Evolutionary conservation across 73 alveolate genomes (phyloP), one percentile per base, ranked within the genome.

Genomic region (Tetrahymena malaccensis): DNA sequence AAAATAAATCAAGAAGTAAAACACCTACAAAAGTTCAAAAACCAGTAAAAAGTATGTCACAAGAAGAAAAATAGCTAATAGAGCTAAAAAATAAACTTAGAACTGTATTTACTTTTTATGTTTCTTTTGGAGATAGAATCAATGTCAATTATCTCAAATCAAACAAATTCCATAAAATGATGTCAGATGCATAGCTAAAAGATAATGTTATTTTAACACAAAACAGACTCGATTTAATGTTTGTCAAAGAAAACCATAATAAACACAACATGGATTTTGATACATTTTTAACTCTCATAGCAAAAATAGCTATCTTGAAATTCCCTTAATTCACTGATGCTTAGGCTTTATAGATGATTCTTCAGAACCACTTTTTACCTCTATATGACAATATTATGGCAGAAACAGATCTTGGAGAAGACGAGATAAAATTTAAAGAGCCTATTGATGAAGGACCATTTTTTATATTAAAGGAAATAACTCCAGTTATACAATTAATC

Each of bases 181-280:
- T 94, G 93, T 43, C 96, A 33, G 96, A 94, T 85, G 94, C 96
- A 4, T 15, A 85, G 43, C 40, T 94, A 27, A 94, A 70, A 70
- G 93, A 43, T 37, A 84, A n/a, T 10, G 8, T 50, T 35, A 38
- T 93, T 93, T 17, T 93, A 35, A 43, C 84, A 43, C n/a, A 43
- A 93, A 43, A 93, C 33, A 84, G 85, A 84, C 58, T 94, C 13
- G 96, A 94, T 85, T 33, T 94, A 43, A 84, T 94, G 58, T 94
- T 84, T 85, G 94, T 94, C 2, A 94, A 94, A 40, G 96, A 94
- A 84, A 94, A 94, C 85, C 93, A 93, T 25, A 94, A 94, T 50
- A 94, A 85, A 27, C 96, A 94, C 55, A 94, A 94, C 25, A 94
- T 94, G 96, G 96, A 94, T 85, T 94, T 94, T 85, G 96, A 94